Evolutionary conservation across 306 rosid species (phyloP).

Genomic region (Castanea mollissima): DNA sequence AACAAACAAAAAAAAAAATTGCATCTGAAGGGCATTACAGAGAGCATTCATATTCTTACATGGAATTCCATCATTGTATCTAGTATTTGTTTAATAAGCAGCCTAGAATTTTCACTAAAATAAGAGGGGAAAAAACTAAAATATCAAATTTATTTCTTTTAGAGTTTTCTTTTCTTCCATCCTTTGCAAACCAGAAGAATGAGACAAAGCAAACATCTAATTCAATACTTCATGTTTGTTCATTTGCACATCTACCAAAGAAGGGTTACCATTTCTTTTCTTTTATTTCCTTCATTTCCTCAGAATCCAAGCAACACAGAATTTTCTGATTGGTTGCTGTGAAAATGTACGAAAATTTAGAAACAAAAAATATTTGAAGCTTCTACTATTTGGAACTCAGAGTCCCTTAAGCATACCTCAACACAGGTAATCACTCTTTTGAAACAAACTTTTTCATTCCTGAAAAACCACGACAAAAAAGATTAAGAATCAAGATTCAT

Average conservation of each 20-base stretch:
- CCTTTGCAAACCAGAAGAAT: background rate
- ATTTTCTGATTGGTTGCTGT: background rate
- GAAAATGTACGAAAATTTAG: constrained; percentile 12
- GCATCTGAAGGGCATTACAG: constrained; percentile 28
- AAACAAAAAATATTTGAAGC: background rate
- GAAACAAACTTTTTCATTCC: background rate
- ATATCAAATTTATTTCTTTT: background rate
- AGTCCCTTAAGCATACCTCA: background rate
- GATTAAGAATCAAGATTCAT: background rate
- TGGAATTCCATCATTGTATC: constrained; percentile 35
- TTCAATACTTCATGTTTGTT: background rate
- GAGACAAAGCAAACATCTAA: background rate
- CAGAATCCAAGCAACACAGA: background rate
- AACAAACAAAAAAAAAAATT: constrained; percentile 17
- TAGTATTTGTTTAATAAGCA: background rate
- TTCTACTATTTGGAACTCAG: background rate
- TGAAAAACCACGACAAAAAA: background rate
- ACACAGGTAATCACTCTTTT: background rate
- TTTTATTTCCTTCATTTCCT: background rate
- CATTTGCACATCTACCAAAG: background rate
- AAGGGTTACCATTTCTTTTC: no score
- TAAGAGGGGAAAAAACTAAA: background rate
- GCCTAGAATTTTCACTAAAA: background rate
- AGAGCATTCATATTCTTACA: constrained; percentile 39
- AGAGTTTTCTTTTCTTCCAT: background rate